phyloP scores from a whole-genome alignment of 441 rosid species.

The Lagerstroemia fauriei region DNA sequence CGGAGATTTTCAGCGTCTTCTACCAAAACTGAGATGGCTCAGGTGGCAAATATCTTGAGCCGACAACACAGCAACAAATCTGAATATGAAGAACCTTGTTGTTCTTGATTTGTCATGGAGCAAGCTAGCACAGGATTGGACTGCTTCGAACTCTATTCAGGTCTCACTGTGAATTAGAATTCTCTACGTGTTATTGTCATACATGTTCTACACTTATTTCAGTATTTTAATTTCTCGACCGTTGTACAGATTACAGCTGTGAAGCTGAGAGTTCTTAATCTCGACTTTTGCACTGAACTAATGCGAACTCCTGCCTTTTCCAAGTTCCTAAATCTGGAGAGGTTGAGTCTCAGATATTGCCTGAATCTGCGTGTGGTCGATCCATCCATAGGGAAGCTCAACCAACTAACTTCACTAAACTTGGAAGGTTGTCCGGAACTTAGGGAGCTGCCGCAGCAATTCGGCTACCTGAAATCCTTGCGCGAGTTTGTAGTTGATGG shows the following conservation, averaged over 20 bases:
- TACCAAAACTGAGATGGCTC: conserved; percentile 3
- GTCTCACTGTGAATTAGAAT: neutral
- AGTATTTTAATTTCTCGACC: neutral
- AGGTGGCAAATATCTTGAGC: neutral
- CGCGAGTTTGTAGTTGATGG: neutral
- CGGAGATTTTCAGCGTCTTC: neutral
- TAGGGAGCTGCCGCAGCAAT: neutral
- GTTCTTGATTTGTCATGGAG: neutral
- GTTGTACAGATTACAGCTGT: neutral
- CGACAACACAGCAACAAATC: neutral
- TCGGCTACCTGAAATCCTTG: neutral
- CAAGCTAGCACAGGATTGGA: conserved; percentile 3
- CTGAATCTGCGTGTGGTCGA: neutral
- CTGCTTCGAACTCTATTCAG: neutral
- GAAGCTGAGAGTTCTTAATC: conserved; percentile 13
- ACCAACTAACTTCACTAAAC: neutral
- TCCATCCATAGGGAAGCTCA: conserved; percentile 4
- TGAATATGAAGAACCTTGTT: neutral
- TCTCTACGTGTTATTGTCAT: neutral
- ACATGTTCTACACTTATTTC: neutral
- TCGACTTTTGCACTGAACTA: neutral
- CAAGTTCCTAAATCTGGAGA: neutral
- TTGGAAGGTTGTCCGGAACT: neutral
- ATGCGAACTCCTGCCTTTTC: conserved; percentile 1
- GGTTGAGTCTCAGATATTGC: conserved; percentile 1